Evolutionary conservation across 164 flowering plant genomes (phyloP), one percentile per base, ranked within the genome.

Genomic region (Chimonanthus praecox): DNA sequence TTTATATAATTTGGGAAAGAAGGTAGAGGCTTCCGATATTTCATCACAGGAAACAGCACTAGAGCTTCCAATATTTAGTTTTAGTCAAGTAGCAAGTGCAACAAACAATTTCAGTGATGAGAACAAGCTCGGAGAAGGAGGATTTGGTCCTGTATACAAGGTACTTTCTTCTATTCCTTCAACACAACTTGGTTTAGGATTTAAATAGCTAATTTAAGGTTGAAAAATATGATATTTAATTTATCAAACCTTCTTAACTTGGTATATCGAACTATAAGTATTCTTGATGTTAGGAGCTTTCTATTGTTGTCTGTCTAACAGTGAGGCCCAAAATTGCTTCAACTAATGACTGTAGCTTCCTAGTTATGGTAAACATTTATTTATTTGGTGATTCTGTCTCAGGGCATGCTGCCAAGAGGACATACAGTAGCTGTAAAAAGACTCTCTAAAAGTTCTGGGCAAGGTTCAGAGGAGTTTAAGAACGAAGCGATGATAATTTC

Each of bases 391-490:
- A 33, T 51, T 51, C 58, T 33, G 1, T 33, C 18, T 62, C 65
- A 62, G 73, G 44, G 63, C 51, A 75, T n/a, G 58, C 75, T 85
- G 3, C 62, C 16, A 2, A 71, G 78, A 78, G 85, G 84, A 3
- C 71, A 67, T 46, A 78, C 75, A 69, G 64, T 85, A 63, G 87
- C 89, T 5, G 85, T 86, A 3, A 86, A 86, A 70, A 75, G 84
- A 76, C 82, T 86, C 4, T 81, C 80, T 2, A 69, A 46, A 45
- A 76, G 15, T 61, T 83, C 87, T 1, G 50, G 66, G 6, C 86
- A 81, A 70, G 89, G 89, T 10, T n/a, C 71, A 1, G 66, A 73
- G n/a, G 85, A 84, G 67, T 80, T 84, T 62, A 81, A 76, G 54
- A 86, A 73, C 50, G 87, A 84, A 54, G 77, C 83, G 9, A 21